phyloP scores from a whole-genome alignment of 208 protist genomes.

The Naegleria lovaniensis region DNA sequence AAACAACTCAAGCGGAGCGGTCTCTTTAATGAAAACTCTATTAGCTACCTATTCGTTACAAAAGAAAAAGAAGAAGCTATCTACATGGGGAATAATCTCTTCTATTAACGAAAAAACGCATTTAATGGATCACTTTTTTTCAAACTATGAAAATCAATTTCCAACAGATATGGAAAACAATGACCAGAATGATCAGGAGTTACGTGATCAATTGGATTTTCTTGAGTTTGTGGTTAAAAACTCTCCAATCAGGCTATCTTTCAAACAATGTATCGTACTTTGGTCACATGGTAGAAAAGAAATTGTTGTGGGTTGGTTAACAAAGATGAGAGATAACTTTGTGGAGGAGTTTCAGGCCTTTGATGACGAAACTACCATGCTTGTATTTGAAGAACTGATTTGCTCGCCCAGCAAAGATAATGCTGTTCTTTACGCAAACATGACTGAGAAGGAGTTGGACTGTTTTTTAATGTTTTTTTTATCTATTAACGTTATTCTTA shows the following conservation, averaged over 20 bases:
- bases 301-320: not conserved
- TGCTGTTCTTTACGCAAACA: not conserved
- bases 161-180: not conserved
- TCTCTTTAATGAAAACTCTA: not conserved
- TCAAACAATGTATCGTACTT: not conserved
- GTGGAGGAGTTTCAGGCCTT: not conserved
- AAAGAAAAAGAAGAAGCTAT: not conserved
- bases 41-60: not conserved
- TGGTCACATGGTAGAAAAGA: not conserved
- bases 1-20: not conserved
- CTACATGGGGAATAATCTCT: not conserved
- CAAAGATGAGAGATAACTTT: not conserved
- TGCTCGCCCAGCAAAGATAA: not conserved
- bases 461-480: not conserved
- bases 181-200: not conserved
- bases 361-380: not conserved
- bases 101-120: not conserved
- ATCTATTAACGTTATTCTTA: not conserved
- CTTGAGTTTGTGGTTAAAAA: constrained; percentile 5
- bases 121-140: not conserved
- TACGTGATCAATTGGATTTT: not conserved
- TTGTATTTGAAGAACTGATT: not conserved
- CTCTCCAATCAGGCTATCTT: not conserved
- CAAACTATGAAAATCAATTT: not conserved
- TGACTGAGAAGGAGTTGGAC: not conserved